These are phyloP conservation scores for Prunus dulcis DNA, from an alignment of 306 rosid species.

Conservation along the genomic window DNA sequence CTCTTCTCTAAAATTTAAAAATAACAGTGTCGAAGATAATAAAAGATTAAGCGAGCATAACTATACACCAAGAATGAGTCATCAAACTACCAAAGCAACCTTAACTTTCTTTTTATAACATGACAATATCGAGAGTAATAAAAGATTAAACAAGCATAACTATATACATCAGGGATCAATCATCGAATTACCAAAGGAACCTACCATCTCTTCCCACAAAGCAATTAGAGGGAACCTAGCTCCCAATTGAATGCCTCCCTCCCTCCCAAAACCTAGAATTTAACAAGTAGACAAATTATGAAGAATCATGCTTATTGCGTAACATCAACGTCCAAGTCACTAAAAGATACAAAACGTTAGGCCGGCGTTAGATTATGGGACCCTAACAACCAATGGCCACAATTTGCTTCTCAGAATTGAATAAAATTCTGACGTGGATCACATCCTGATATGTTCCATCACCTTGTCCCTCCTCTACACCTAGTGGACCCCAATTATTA, in stretches of 20 bases:
- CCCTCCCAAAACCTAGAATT: background rate
- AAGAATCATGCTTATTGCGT: background rate
- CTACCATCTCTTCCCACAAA: no score
- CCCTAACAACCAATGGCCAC: constrained; percentile 10
- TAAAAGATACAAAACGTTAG: background rate
- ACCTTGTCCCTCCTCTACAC: background rate
- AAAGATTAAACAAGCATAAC: no score
- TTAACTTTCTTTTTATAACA: no score
- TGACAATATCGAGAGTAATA: no score
- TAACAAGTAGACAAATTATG: background rate
- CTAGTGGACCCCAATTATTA: constrained; percentile 3
- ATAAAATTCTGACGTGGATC: constrained; percentile 36
- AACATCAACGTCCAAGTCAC: background rate
- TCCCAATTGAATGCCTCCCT: no score
- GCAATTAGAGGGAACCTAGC: no score
- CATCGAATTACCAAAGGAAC: no score
- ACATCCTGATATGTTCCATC: background rate
- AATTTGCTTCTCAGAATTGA: constrained; percentile 33
- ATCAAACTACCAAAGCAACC: no score
- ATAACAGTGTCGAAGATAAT: background rate
- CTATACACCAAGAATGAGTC: no score
- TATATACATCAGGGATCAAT: no score
- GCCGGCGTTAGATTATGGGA: constrained; percentile 12
- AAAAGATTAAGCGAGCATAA: no score
- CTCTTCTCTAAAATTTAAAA: background rate